Evolutionary conservation across 345 rosid genomes (phyloP).

Genomic region (Eutrema yunnanense): DNA sequence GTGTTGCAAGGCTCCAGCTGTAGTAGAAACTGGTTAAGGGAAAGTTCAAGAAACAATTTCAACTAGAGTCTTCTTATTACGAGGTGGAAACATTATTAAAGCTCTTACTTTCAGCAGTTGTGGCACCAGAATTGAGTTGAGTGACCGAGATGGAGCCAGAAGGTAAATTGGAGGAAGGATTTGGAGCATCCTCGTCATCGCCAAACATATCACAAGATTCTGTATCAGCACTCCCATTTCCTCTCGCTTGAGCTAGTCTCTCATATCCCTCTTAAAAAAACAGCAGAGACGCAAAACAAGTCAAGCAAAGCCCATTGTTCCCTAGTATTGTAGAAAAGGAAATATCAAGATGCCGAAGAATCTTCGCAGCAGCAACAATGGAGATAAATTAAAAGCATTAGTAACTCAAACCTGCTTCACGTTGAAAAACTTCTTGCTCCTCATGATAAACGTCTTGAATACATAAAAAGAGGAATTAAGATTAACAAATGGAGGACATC

Average conservation of each 20-base stretch:
- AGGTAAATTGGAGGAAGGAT: constrained; percentile 32
- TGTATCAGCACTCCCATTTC: constrained; percentile 25
- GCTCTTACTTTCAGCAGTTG: constrained; percentile 31
- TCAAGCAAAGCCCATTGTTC: background rate
- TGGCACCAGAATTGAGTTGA: constrained; percentile 32
- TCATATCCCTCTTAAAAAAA: constrained; percentile 74
- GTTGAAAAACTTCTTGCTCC: constrained; percentile 62
- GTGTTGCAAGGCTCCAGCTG: constrained; percentile 45
- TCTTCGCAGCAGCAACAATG: background rate
- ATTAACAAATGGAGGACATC: constrained; percentile 12
- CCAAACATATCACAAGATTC: constrained; percentile 78
- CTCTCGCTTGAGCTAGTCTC: constrained; percentile 55
- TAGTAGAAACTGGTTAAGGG: constrained; percentile 11
- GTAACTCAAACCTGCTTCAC: constrained; percentile 78
- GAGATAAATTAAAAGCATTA: background rate
- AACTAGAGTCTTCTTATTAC: background rate
- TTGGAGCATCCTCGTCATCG: constrained; percentile 53
- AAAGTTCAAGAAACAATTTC: background rate
- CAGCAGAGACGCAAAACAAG: background rate
- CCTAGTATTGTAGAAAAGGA: background rate
- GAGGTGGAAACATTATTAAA: background rate
- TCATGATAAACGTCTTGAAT: constrained; percentile 85
- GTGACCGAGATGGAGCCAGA: constrained; percentile 28
- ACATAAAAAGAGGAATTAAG: background rate
- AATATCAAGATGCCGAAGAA: background rate